Evolutionary conservation across 495 filamentous ascomycete species (phyloP).

Genomic region (Penicillium pulvis): DNA sequence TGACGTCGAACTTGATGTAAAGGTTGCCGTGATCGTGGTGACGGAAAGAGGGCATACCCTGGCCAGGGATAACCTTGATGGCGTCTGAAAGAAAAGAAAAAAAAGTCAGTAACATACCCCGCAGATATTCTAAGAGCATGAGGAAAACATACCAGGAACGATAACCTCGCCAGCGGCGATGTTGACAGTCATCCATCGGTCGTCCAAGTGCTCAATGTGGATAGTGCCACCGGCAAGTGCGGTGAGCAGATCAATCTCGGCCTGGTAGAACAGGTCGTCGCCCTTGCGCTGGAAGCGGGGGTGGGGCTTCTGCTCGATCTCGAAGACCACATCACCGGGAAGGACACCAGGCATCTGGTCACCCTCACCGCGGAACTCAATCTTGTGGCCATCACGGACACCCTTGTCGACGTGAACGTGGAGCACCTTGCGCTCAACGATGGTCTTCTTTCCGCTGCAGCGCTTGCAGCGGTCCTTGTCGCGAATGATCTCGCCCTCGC

Average conservation of each 20-base stretch:
- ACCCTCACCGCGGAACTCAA: conserved; percentile 94
- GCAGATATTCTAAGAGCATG: not conserved
- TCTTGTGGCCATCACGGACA: conserved; percentile 89
- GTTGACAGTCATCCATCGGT: conserved; percentile 90
- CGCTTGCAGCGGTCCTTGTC: conserved; percentile 96
- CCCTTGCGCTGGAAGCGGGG: conserved; percentile 91
- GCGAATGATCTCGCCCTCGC: conserved; percentile 93
- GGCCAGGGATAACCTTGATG: conserved; percentile 92
- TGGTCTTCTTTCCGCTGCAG: conserved; percentile 95
- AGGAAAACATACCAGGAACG: conserved; percentile 71
- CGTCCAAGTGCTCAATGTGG: conserved; percentile 94
- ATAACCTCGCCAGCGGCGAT: conserved; percentile 94
- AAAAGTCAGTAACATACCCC: conserved; percentile 19
- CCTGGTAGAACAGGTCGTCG: conserved; percentile 94
- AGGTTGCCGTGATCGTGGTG: conserved; percentile 97
- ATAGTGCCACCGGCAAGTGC: conserved; percentile 88
- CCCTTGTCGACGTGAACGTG: conserved; percentile 97
- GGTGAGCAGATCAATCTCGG: conserved; percentile 94
- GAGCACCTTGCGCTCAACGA: conserved; percentile 95
- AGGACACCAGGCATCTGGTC: conserved; percentile 93
- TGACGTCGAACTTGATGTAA: conserved; percentile 96
- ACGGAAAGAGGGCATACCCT: conserved; percentile 96
- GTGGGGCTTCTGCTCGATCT: conserved; percentile 98
- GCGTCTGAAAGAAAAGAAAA: conserved; percentile 56
- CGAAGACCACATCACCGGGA: conserved; percentile 93